Conservation (phyloP, 2,329 filamentous ascomycete species). For the Nemania sp. region DNA sequence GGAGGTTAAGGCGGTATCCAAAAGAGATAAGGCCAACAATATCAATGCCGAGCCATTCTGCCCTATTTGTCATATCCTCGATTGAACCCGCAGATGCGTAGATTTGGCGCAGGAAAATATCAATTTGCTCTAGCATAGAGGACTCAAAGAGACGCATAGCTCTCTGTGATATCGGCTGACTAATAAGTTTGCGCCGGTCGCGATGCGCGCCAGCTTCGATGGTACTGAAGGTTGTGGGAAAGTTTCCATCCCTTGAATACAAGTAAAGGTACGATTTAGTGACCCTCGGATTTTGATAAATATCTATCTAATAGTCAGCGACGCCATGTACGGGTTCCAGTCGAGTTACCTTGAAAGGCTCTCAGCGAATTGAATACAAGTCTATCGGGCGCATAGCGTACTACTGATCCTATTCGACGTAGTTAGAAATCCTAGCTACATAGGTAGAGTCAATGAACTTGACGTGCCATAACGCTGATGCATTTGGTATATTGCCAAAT, state of each 20-base stretch:
- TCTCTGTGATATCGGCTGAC: neutral
- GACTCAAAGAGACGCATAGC: constrained; percentile 5
- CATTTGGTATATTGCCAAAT: constrained; percentile 1
- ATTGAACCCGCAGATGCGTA: neutral
- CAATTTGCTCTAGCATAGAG: constrained; percentile 1
- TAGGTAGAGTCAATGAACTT: neutral
- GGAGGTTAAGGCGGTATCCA: constrained; percentile 18
- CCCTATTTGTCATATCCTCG: constrained; percentile 14
- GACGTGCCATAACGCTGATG: neutral
- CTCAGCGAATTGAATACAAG: neutral
- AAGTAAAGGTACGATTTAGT: constrained; percentile 5
- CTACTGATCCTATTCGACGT: neutral
- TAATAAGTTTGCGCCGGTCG: constrained; percentile 2
- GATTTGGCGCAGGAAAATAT: constrained; percentile 1
- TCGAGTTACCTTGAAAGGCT: neutral
- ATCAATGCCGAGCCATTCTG: constrained; percentile 11
- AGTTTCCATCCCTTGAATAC: constrained; percentile 1
- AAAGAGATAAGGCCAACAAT: constrained; percentile 22
- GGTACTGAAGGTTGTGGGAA: neutral
- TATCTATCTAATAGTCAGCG: neutral
- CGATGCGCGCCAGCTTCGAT: neutral
- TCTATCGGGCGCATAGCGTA: constrained; percentile 4
- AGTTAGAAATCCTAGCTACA: neutral
- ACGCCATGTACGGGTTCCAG: no score
- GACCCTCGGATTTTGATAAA: constrained; percentile 1